These are phyloP conservation scores for Immersiella caudata DNA, from an alignment of 495 filamentous ascomycete genomes.

Conservation along the genomic window DNA sequence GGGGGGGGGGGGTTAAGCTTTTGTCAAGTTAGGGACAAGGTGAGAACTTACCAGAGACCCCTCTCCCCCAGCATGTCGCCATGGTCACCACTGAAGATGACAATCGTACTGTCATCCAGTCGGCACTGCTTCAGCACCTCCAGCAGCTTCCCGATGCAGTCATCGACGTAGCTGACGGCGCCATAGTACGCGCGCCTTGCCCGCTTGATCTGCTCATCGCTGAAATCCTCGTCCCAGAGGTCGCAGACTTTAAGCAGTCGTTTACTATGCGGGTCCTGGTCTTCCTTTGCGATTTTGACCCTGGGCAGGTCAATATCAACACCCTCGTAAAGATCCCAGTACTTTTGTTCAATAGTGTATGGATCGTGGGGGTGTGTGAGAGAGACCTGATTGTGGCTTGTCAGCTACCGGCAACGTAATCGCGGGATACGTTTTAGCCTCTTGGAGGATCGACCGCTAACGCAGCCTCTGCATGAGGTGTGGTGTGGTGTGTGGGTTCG, in stretches of 20 bases:
- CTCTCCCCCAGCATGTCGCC: slow-evolving; percentile 92
- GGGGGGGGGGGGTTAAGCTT: too few species aligned
- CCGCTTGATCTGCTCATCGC: slow-evolving; percentile 75
- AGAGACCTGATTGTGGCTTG: slow-evolving; percentile 58
- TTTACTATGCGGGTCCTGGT: slow-evolving; percentile 81
- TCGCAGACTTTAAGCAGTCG: slow-evolving; percentile 81
- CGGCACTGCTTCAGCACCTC: slow-evolving; percentile 71
- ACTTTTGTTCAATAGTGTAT: slow-evolving; percentile 85
- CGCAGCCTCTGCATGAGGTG: background rate
- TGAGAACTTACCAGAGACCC: slow-evolving; percentile 64
- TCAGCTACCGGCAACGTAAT: slow-evolving; percentile 16
- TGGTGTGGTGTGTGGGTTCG: background rate
- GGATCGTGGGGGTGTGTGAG: slow-evolving; percentile 92
- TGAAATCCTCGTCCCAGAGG: slow-evolving; percentile 73
- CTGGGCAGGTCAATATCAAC: slow-evolving; percentile 83
- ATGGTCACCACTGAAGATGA: slow-evolving; percentile 87
- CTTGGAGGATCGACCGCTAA: background rate
- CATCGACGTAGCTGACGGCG: slow-evolving; percentile 85
- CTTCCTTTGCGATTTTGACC: slow-evolving; percentile 69
- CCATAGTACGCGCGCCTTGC: slow-evolving; percentile 86
- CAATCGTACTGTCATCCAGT: slow-evolving; percentile 77
- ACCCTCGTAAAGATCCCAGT: slow-evolving; percentile 84
- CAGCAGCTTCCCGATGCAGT: slow-evolving; percentile 79
- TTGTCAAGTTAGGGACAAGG: background rate
- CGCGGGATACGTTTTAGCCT: background rate